phyloP scores from a whole-genome alignment of 768 basidiomycete genomes.

The Steccherinum ochraceum region DNA sequence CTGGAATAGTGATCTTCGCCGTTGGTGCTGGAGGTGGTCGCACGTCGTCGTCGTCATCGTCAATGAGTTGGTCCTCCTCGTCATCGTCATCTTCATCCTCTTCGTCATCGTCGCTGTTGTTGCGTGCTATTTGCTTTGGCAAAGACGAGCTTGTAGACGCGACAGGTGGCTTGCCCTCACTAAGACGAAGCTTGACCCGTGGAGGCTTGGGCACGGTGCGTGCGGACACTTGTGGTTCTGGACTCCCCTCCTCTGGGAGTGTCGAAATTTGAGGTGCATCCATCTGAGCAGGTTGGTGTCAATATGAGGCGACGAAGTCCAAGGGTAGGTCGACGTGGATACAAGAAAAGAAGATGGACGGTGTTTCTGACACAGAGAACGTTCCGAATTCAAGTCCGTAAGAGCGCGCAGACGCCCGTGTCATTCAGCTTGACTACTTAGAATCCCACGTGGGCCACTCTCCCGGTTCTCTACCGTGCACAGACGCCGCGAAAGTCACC shows the following conservation, averaged over 20 bases:
- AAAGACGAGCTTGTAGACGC: slow-evolving; percentile 29
- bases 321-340: no score
- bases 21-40: slow-evolving; percentile 16
- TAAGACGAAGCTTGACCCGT: slow-evolving; percentile 45
- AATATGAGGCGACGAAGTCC: no score
- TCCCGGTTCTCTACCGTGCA: neutral
- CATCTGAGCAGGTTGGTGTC: slow-evolving; percentile 47
- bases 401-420: no score
- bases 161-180: slow-evolving; percentile 33
- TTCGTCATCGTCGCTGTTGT: slow-evolving; percentile 35
- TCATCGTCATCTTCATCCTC: slow-evolving; percentile 61
- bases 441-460: neutral
- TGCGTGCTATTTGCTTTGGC: slow-evolving; percentile 14
- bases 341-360: no score
- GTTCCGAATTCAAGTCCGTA: no score
- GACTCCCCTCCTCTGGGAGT: slow-evolving; percentile 64
- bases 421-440: no score
- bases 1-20: slow-evolving; percentile 14
- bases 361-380: no score
- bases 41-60: slow-evolving; percentile 51
- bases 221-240: slow-evolving; percentile 42
- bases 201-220: slow-evolving; percentile 28
- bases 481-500: neutral
- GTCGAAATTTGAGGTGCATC: slow-evolving; percentile 82
- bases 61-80: slow-evolving; percentile 76